These are phyloP conservation scores for Penicillium coprophilum DNA, from an alignment of 495 filamentous ascomycete species.

Conservation along the genomic window DNA sequence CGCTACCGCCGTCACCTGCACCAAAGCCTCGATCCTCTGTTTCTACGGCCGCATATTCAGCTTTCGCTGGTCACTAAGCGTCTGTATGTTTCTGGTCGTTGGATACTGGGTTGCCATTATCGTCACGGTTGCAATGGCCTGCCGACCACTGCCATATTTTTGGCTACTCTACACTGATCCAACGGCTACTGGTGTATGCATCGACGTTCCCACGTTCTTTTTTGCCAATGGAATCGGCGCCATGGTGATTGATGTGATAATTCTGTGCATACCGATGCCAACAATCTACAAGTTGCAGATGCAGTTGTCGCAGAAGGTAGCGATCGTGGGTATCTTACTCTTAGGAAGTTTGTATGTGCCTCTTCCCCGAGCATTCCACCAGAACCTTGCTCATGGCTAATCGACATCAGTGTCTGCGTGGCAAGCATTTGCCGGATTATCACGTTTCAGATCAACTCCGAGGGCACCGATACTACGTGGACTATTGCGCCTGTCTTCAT, in stretches of 20 bases:
- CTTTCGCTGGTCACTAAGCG: neutral
- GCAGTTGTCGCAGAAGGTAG: neutral
- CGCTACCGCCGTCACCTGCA: neutral
- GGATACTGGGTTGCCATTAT: slow-evolving; percentile 1
- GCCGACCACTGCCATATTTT: neutral
- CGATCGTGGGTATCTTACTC: neutral
- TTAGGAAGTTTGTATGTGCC: neutral
- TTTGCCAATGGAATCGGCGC: slow-evolving; percentile 1
- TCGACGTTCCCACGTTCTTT: slow-evolving; percentile 1
- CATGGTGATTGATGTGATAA: slow-evolving; percentile 1
- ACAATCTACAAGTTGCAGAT: neutral
- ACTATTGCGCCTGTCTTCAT: neutral
- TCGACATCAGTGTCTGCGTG: neutral
- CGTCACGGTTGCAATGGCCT: slow-evolving; percentile 1
- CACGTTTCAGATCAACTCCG: neutral
- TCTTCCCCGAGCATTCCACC: neutral
- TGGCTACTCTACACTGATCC: neutral
- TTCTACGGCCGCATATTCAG: slow-evolving; percentile 1
- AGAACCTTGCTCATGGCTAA: neutral
- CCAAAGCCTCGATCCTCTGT: neutral
- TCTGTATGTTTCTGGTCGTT: slow-evolving; percentile 2
- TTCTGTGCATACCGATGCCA: neutral
- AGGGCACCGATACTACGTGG: neutral
- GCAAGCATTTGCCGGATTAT: slow-evolving; percentile 1
- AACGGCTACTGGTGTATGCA: neutral